These are phyloP conservation scores for Beauveria medogensis DNA, from an alignment of 2,329 filamentous ascomycete genomes.

Conservation along the genomic window DNA sequence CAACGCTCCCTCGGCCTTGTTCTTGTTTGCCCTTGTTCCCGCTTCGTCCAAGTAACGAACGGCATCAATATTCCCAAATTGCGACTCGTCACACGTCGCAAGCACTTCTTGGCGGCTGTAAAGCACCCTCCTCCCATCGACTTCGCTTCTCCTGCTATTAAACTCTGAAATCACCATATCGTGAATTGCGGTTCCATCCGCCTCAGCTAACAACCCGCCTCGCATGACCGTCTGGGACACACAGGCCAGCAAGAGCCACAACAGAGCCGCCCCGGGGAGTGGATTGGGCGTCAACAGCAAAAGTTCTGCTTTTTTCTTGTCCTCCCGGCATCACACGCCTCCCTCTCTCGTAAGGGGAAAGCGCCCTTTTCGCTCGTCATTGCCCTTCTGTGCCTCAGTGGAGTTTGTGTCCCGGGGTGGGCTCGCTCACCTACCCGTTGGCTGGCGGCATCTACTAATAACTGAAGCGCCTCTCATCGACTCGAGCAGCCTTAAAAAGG, in stretches of 20 bases:
- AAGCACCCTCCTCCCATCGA: neutral
- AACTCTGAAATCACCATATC: neutral
- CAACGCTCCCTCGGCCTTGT: neutral
- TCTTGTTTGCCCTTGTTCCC: neutral
- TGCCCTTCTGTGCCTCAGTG: slow-evolving; percentile 9
- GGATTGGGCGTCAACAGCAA: slow-evolving; percentile 7
- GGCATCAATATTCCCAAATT: slow-evolving; percentile 4
- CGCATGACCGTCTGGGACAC: neutral
- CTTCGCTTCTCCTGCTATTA: neutral
- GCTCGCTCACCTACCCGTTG: slow-evolving; percentile 10
- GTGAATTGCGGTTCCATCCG: slow-evolving; percentile 7
- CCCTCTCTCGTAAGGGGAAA: slow-evolving; percentile 6
- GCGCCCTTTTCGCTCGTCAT: slow-evolving; percentile 3
- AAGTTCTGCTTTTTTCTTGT: neutral
- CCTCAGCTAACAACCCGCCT: neutral
- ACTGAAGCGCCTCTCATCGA: slow-evolving; percentile 10
- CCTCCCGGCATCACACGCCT: slow-evolving; percentile 4
- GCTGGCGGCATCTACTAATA: slow-evolving; percentile 10
- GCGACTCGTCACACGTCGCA: slow-evolving; percentile 5
- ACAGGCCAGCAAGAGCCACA: neutral
- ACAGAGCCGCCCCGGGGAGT: slow-evolving; percentile 1
- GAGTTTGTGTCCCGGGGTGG: slow-evolving; percentile 6
- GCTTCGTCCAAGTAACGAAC: neutral
- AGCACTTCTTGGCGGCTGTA: neutral
- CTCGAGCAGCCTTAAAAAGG: slow-evolving; percentile 8